Evolutionary conservation across 148 eudicot species (phyloP), one percentile per base, ranked within the genome.

Genomic region (Amaranthus hypochondriacus): DNA sequence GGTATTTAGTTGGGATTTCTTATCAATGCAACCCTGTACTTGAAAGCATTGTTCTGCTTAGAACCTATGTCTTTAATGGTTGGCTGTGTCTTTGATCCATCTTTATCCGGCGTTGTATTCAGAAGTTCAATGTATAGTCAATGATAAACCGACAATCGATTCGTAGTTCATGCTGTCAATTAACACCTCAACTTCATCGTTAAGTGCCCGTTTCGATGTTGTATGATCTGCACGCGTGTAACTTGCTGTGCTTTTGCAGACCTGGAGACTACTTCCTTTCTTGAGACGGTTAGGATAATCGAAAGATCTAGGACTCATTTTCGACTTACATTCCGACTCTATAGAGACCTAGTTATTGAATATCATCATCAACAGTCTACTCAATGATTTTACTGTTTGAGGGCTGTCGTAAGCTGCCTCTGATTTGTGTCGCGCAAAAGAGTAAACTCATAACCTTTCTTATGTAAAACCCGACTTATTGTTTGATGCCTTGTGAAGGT

Each of bases 401-500:
- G 39, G 39, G 39, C 39, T 0, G 39, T 28, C 39, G 39, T 28
- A 28, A 28, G 39, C 39, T 28, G 39, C 39, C 39, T 28, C 39
- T 47, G 68, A 47, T 64, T 39, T 48, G 49, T 67, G 70, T 50
- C 3, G 39, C 46, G 18, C 55, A 18, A 14, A 18, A 49, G 64
- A 21, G 64, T 28, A 59, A 11, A 1, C 43, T 9, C 21, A 11
- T 21, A 4, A 43, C 18, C 39, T 28, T 18, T 46, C 56, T 42
- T 6, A 4, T 28, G 39, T 42, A 6, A 56, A 12, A 56, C 56
- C 66, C 70, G 56, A 75, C 48, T 75, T 68, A 3, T 39, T 54
- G 65, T 60, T 70, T 59, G 6, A 28, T 54, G 73, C 56, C 2
- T 28, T 67, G 56, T 76, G 73, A 78, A 94, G 98, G 97, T 94